Base-by-base conservation (phyloP, 371 early-diverging fungal species). In the Batrachochytrium dendrobatidis region DNA sequence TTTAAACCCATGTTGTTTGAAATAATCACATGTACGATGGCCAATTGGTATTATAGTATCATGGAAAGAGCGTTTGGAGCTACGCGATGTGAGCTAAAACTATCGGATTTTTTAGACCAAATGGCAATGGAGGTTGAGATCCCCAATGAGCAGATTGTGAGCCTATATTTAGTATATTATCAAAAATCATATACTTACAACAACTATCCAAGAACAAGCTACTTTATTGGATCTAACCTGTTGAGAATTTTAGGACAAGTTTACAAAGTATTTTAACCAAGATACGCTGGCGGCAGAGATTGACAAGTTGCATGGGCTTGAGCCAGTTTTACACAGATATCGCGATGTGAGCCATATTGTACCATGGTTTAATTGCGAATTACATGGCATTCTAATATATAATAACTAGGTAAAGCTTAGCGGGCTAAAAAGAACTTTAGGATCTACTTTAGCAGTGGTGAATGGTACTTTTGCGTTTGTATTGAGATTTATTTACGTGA, bases 41-140 rank as follows among this genome's bases (percentile, higher is more conserved):
- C 4, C 5, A 39, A 52, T 32, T 59, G 60, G 12, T 2, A 26
- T 0, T 8, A 5, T 8, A 59, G 60, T 28, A 34, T 75, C 10
- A 72, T 75, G 64, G 76, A 75, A 55, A 53, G 71, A 22, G 69
- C 57, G n/a, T 75, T 75, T 60, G 71, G 57, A 3, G 72, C 73
- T 1, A 65, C 66, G 6, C 50, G 67, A 0, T 69, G 66, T 44
- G 63, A 63, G 52, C 59, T 75, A 54, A 72, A 71, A 26, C 69
- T 72, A 22, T 59, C 61, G 24, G 72, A 75, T 29, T 24, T 51
- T 1, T 26, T 70, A 43, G 73, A 72, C 39, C 62, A 63, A 44
- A 67, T 71, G 61, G 76, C 67, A 18, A 64, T 72, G 35, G 71
- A 72, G 52, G 55, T 75, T 10, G 76, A 75, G 33, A 60, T 75